Conservation (phyloP, 2,329 filamentous ascomycete genomes). For the Ascochyta fabae region DNA sequence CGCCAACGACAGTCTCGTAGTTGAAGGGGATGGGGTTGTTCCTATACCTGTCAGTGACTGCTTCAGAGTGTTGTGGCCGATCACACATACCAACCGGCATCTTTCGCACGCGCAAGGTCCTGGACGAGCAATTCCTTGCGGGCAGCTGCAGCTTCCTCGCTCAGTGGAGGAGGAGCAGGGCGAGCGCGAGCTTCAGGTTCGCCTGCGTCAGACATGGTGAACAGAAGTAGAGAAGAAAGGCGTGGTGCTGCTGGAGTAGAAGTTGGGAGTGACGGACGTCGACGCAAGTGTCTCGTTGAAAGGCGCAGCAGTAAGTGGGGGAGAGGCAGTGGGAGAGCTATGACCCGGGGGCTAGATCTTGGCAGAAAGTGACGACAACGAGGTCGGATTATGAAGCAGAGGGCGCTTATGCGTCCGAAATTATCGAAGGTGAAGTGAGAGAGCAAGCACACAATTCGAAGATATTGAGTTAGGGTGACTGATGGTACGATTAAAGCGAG, state of each 20-base stretch:
- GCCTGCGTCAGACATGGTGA: constrained; percentile 14
- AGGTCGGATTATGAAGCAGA: not conserved
- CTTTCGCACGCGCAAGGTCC: constrained; percentile 37
- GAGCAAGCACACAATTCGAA: not conserved
- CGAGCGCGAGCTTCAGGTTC: constrained; percentile 3
- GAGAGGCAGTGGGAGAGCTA: constrained; percentile 1
- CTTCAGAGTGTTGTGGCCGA: no score
- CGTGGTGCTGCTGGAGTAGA: not conserved
- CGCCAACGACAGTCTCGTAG: constrained; percentile 51
- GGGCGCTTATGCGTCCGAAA: not conserved
- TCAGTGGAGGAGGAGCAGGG: constrained; percentile 10
- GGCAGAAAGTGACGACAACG: not conserved
- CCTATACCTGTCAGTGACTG: constrained; percentile 5
- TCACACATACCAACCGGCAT: constrained; percentile 52
- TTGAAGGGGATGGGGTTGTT: constrained; percentile 55
- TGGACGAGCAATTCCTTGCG: constrained; percentile 35
- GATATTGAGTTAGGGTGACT: not conserved
- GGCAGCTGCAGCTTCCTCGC: constrained; percentile 13
- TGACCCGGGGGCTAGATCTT: constrained; percentile 1
- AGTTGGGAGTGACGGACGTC: not conserved
- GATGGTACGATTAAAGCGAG: not conserved
- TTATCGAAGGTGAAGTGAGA: not conserved
- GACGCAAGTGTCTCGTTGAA: not conserved
- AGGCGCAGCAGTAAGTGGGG: not conserved
- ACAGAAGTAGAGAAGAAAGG: not conserved